These are phyloP conservation scores for Triangularia verruculosa DNA, from an alignment of 2,329 filamentous ascomycete genomes.

Conservation along the genomic window DNA sequence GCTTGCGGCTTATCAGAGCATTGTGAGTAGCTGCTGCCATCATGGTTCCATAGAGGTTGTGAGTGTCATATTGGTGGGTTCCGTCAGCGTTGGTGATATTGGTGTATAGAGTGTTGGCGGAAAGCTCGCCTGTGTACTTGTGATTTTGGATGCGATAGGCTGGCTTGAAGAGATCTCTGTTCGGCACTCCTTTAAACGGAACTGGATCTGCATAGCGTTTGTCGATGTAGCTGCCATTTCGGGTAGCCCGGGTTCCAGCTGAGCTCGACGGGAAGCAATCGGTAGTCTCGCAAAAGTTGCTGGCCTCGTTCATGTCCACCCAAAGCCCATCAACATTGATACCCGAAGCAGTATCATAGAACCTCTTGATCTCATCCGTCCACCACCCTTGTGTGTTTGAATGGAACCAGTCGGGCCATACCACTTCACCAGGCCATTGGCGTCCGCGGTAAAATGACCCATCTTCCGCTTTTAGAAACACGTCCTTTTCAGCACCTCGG, in stretches of 20 bases:
- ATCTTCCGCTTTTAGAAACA: conserved; percentile 51
- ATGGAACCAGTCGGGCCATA: conserved; percentile 75
- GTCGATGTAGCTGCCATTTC: conserved; percentile 41
- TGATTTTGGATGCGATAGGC: conserved; percentile 63
- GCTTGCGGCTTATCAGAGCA: conserved; percentile 64
- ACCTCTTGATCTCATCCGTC: conserved; percentile 61
- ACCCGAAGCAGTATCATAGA: conserved; percentile 61
- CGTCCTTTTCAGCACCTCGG: conserved; percentile 38
- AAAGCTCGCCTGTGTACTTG: conserved; percentile 39
- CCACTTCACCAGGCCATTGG: conserved; percentile 72
- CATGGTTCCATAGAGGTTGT: conserved; percentile 74
- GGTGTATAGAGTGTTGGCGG: conserved; percentile 60
- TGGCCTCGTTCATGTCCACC: conserved; percentile 65
- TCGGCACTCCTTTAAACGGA: conserved; percentile 54
- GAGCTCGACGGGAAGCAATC: conserved; percentile 38
- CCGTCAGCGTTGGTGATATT: conserved; percentile 67
- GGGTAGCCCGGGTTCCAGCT: not conserved
- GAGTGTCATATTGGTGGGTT: conserved; percentile 67
- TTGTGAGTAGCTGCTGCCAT: conserved; percentile 66
- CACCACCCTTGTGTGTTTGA: conserved; percentile 63
- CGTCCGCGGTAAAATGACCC: conserved; percentile 58
- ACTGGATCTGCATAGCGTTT: conserved; percentile 42
- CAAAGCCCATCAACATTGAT: conserved; percentile 74
- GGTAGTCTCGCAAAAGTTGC: conserved; percentile 48
- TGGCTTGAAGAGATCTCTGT: conserved; percentile 61